Percentiles rank a stretch among this genome's conserved stretches.
Conservation (phyloP, 345 rosid species). For the Dipteronia sinensis region DNA sequence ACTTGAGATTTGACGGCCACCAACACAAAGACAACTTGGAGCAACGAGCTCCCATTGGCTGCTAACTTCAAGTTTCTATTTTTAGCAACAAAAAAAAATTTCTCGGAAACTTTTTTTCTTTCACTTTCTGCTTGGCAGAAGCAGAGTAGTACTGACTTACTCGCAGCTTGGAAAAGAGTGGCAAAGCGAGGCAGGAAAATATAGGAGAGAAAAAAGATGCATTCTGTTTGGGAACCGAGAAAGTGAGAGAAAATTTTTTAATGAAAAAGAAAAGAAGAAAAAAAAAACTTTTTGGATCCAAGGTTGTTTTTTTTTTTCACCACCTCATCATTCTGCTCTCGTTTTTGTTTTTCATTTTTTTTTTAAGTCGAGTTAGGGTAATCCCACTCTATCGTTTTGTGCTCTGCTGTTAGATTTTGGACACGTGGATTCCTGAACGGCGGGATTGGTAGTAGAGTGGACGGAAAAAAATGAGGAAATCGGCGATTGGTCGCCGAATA, state of each 20-base stretch:
- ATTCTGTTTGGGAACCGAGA: conserved; percentile 46
- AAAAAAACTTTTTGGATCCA: conserved; percentile 46
- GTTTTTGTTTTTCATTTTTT: conserved; percentile 19
- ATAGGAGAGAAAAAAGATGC: conserved; percentile 26
- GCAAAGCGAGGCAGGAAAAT: conserved; percentile 28
- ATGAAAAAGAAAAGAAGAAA: not conserved
- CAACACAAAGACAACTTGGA: conserved; percentile 85
- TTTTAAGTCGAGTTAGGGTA: not conserved
- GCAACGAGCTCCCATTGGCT: conserved; percentile 88
- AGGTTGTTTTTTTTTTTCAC: conserved; percentile 25
- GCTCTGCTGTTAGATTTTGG: not conserved
- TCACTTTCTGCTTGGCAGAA: conserved; percentile 24
- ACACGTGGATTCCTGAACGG: not conserved
- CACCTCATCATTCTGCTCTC: conserved; percentile 27
- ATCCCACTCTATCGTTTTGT: not conserved
- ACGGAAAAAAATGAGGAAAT: not conserved
- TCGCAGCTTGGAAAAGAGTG: conserved; percentile 33
- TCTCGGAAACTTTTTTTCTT: not conserved
- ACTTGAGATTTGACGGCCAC: conserved; percentile 75
- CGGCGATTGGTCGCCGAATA: conserved; percentile 2
- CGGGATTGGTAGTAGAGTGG: not conserved
- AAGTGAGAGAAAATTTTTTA: conserved; percentile 23
- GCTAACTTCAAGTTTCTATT: not conserved
- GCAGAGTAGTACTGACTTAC: conserved; percentile 12
- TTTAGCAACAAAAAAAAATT: not conserved